A percentile compares a stretch with the other conserved stretches of the same genome.
phyloP scores from a whole-genome alignment of 345 rosid species.

The Aethionema arabicum region DNA sequence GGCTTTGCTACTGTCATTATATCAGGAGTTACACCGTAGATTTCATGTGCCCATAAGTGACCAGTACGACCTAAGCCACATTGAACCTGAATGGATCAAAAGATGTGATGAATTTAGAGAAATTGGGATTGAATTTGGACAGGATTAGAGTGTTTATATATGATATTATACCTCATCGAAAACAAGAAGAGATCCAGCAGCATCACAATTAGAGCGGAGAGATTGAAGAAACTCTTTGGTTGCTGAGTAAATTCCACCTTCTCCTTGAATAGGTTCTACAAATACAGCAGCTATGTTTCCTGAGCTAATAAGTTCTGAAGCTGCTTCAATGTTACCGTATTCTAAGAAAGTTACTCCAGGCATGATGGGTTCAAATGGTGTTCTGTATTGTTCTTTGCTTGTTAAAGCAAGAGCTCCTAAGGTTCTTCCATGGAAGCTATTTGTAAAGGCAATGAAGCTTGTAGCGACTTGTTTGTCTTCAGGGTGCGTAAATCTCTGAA shows the following conservation, averaged over 20 bases:
- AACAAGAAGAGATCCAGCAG: conserved; percentile 77
- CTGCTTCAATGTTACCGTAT: conserved; percentile 68
- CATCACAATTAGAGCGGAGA: conserved; percentile 77
- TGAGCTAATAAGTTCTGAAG: conserved; percentile 46
- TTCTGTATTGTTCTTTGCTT: conserved; percentile 81
- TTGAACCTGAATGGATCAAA: conserved; percentile 47
- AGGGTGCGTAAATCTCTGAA: conserved; percentile 64
- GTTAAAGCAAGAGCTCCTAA: conserved; percentile 92
- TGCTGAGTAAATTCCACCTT: conserved; percentile 88
- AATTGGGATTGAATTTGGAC: not conserved
- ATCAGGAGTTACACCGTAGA: conserved; percentile 64
- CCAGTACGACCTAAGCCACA: conserved; percentile 89
- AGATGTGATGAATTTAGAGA: not conserved
- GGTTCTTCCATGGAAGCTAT: conserved; percentile 95
- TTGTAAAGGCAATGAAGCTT: conserved; percentile 69
- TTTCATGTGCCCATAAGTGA: conserved; percentile 79
- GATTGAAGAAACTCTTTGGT: conserved; percentile 68
- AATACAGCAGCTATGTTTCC: conserved; percentile 86
- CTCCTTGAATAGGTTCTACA: conserved; percentile 95
- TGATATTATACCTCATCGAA: conserved; percentile 72
- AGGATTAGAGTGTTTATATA: too few relatives aligned
- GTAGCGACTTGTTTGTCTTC: conserved; percentile 51
- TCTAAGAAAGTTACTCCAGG: conserved; percentile 94
- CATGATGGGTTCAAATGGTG: conserved; percentile 95
- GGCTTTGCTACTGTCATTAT: conserved; percentile 97